phyloP scores from a whole-genome alignment of 352 stramenopile genomes.

The Pythium biforme region DNA sequence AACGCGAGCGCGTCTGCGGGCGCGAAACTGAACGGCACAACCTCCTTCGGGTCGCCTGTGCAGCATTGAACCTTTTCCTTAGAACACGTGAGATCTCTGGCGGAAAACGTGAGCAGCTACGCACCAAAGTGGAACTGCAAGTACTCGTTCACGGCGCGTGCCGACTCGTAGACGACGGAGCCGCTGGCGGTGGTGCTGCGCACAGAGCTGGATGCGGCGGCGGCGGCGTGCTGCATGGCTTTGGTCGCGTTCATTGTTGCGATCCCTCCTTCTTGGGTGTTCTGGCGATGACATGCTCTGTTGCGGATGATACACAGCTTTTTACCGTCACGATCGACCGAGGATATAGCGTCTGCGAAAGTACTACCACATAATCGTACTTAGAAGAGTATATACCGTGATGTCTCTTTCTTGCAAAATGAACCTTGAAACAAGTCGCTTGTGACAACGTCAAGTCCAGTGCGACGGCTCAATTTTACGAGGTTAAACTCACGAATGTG shows the following conservation, averaged over 20 bases:
- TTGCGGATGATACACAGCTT: background rate
- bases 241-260: slow-evolving; percentile 24
- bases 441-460: background rate
- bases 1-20: slow-evolving; percentile 86
- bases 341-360: background rate
- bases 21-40: slow-evolving; percentile 70
- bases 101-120: background rate
- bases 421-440: background rate
- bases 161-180: slow-evolving; percentile 86
- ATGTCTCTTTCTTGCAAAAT: background rate
- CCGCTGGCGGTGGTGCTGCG: slow-evolving; percentile 88
- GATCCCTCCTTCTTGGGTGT: background rate
- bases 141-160: slow-evolving; percentile 87
- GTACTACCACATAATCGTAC: background rate
- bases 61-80: background rate
- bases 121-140: slow-evolving; percentile 90
- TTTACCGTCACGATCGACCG: background rate
- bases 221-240: slow-evolving; percentile 22
- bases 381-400: background rate
- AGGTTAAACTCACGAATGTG: background rate
- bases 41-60: slow-evolving; percentile 55
- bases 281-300: background rate
- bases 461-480: background rate
- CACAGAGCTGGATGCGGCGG: slow-evolving; percentile 23
- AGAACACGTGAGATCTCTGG: background rate